Evolutionary conservation across 371 early-diverging fungal genomes (phyloP).

Genomic region (Mucor sp.): DNA sequence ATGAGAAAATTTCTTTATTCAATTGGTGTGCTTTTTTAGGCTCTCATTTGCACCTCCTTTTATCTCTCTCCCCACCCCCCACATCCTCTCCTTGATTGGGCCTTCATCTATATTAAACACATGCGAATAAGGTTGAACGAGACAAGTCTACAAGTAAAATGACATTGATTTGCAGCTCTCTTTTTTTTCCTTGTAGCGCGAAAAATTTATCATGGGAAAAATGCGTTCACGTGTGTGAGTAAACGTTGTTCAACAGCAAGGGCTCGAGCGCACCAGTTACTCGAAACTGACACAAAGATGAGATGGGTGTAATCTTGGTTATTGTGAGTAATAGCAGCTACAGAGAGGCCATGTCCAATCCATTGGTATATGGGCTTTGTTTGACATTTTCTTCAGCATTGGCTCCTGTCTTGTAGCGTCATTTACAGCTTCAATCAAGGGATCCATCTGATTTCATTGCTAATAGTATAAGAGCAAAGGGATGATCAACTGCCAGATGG

Average conservation of each 20-base stretch:
- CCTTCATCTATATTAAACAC: background rate
- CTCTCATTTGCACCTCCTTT: background rate
- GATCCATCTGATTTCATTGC: too few relatives aligned
- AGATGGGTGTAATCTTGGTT: too few relatives aligned
- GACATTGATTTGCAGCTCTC: slow-evolving; percentile 1
- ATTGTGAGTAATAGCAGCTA: too few relatives aligned
- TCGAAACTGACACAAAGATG: background rate
- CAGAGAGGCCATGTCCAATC: too few relatives aligned
- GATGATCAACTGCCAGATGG: too few relatives aligned
- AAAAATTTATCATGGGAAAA: background rate
- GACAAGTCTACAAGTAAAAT: background rate
- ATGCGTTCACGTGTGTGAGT: background rate
- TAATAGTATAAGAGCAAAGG: too few relatives aligned
- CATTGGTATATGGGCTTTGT: too few relatives aligned
- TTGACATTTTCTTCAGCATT: too few relatives aligned
- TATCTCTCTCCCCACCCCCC: background rate
- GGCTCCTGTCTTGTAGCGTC: too few relatives aligned
- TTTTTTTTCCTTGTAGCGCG: background rate
- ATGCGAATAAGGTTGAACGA: background rate
- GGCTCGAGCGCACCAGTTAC: slow-evolving; percentile 1
- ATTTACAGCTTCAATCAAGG: too few relatives aligned
- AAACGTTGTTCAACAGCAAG: background rate
- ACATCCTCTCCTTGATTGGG: background rate
- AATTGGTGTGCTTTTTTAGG: background rate
- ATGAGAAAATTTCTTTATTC: slow-evolving; percentile 5